Base-by-base conservation (phyloP, 2,329 filamentous ascomycete genomes). In the Phaeosphaeriaceae sp. region DNA sequence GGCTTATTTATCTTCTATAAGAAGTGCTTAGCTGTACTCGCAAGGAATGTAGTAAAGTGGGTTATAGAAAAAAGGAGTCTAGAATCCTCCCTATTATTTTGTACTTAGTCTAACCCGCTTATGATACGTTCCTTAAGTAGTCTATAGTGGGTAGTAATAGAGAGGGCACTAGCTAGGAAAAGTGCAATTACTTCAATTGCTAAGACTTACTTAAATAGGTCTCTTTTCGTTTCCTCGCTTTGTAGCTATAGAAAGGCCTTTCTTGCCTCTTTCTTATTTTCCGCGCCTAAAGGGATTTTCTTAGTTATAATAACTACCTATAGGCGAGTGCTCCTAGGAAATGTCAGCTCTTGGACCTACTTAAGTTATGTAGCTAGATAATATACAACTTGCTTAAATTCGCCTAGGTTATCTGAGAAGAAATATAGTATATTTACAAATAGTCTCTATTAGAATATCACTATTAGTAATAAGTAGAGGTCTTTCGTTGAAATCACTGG, bases 341-440 rank as follows among this genome's bases (percentile, higher is more conserved):
- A 37, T 5, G 29, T 28, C 15, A 40, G 41, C 15, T 26, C 33
- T 20, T 30, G 30, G 26, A 26, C 21, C 40, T 30, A 34, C 23
- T 46, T 20, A 11, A 51, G 48, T 18, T 51, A 47, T n/a, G 11
- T 20, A 32, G 48, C 59, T 16, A 69, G 38, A 32, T 51, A 47
- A 40, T 38, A 45, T 17, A 56, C 54, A 20, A 67, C 56, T 38
- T 50, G 43, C 43, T 52, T 48, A 36, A 68, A 58, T 23, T 56
- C 56, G 43, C 61, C 55, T 30, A 69, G 18, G 48, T 68, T 50
- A 42, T 46, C 43, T 36, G 54, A 46, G 54, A 68, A 70, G 53
- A 68, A 64, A 48, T 51, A 70, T 42, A 67, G 62, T 26, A 67
- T 48, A 45, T 67, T 50, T 38, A 50, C 42, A 50, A 67, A 67